Evolutionary conservation across 148 eudicot genomes (phyloP).

Genomic region (Nepenthes mirabilis): DNA sequence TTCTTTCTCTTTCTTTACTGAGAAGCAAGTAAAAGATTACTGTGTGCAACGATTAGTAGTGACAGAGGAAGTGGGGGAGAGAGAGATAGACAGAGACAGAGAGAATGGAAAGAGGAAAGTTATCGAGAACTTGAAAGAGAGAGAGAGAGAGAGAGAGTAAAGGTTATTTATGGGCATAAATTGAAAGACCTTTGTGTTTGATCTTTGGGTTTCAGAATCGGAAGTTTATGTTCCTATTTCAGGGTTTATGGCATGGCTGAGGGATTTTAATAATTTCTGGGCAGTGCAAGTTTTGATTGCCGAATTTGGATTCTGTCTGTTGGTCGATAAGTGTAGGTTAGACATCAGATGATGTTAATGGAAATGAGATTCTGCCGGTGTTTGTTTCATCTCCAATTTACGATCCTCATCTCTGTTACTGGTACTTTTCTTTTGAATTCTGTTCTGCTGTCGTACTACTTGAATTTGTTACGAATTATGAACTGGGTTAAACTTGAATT

Average conservation of each 20-base stretch:
- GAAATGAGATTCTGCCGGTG: conserved; percentile 7
- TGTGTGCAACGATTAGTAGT: no score
- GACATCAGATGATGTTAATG: not conserved
- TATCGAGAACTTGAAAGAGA: not conserved
- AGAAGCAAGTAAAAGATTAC: no score
- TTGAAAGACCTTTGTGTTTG: conserved; percentile 7
- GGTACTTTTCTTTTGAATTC: conserved; percentile 4
- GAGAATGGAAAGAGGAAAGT: no score
- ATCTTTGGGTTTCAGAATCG: conserved; percentile 5
- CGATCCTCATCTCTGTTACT: conserved; percentile 8
- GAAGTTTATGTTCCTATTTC: not conserved
- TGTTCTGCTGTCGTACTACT: no score
- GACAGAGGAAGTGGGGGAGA: no score
- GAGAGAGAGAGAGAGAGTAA: no score
- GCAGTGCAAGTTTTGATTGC: not conserved
- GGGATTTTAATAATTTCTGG: conserved; percentile 5
- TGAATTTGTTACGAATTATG: no score
- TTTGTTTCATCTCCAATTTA: conserved; percentile 5
- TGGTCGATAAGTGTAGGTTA: conserved; percentile 8
- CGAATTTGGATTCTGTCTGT: conserved; percentile 1
- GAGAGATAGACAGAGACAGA: no score
- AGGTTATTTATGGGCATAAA: conserved; percentile 6
- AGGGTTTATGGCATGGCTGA: conserved; percentile 6
- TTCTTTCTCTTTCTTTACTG: no score
- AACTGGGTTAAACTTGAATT: not conserved